A percentile compares a stretch with the other conserved stretches of the same genome.
Conservation (phyloP, 306 rosid genomes). For the Sindora glabra region DNA sequence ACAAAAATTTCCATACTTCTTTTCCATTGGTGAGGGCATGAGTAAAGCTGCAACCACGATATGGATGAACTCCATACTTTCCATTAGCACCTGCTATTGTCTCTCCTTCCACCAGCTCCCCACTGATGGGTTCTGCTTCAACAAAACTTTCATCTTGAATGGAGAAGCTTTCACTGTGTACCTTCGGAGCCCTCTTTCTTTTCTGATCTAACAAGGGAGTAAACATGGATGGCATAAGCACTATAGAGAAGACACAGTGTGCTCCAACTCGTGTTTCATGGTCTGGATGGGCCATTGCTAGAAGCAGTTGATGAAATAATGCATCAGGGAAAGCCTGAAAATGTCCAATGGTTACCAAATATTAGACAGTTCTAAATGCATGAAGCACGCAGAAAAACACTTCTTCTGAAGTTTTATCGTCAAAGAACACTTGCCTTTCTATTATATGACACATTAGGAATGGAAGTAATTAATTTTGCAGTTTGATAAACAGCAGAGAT, state of each 20-base stretch:
- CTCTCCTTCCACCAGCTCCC: conserved; percentile 24
- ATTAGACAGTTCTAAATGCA: conserved; percentile 16
- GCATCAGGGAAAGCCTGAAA: conserved; percentile 91
- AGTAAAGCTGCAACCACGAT: conserved; percentile 26
- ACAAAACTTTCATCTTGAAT: conserved; percentile 25
- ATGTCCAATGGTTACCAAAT: conserved; percentile 3
- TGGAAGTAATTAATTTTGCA: conserved; percentile 57
- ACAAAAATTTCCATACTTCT: conserved; percentile 34
- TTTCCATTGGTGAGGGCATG: conserved; percentile 43
- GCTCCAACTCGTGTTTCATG: conserved; percentile 83
- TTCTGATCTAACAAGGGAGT: conserved; percentile 41
- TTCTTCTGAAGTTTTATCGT: conserved; percentile 6
- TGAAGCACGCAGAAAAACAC: conserved; percentile 5
- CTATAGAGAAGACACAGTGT: conserved; percentile 58
- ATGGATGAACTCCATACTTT: conserved; percentile 27
- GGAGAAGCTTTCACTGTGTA: conserved; percentile 36
- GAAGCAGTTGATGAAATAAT: conserved; percentile 84
- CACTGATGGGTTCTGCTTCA: conserved; percentile 24
- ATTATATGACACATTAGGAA: conserved; percentile 74
- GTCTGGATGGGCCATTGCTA: conserved; percentile 84
- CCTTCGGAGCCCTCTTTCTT: conserved; percentile 23
- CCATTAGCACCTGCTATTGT: conserved; percentile 18
- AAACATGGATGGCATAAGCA: conserved; percentile 64
- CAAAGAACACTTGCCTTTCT: conserved; percentile 52
- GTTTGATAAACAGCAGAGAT: conserved; percentile 72